Base-by-base conservation (phyloP, 768 basidiomycete genomes). In the Dioszegia crocea region DNA sequence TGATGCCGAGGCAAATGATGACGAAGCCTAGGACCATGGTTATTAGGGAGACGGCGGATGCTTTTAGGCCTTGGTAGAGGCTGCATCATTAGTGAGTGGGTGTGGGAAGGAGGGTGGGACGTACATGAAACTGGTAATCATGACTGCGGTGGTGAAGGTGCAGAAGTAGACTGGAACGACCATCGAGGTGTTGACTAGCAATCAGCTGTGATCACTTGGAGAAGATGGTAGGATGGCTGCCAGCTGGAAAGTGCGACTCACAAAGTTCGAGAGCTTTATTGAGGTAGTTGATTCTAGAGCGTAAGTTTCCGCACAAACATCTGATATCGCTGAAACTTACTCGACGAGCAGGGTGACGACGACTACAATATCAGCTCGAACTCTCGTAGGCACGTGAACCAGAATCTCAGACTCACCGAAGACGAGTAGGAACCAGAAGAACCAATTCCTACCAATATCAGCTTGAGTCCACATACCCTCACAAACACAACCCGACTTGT, bases 241-340 rank as follows among this genome's bases (percentile, higher is more conserved):
- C n/a, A n/a, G n/a, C n/a, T n/a, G n/a, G n/a, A n/a, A n/a, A n/a
- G 33, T 11, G 53, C 29, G 26, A 24, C 69, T 64, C 64, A 82
- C 92, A 98, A 33, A 97, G 80, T 57, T 92, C 96, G 60, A 99
- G 85, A 17, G 96, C 96, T 60, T 92, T 86, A 78, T 96, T 97
- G 60, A 97, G 82, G 79, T 91, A 98, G 78, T 89, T 93, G 69
- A 97, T 89, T 76, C 97, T 94, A n/a, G n/a, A n/a, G n/a, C n/a
- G n/a, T n/a, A n/a, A n/a, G n/a, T n/a, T n/a, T n/a, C n/a, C n/a
- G n/a, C n/a, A n/a, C n/a, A n/a, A n/a, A n/a, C n/a, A n/a, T n/a
- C n/a, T n/a, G n/a, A n/a, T n/a, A n/a, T 40, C 33, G 33, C 38
- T 40, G n/a, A 8, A 6, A 56, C 67, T 72, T 49, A 74, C 88